phyloP scores from a whole-genome alignment of 2,329 filamentous ascomycete genomes.

The Trichothecium sympodiale region DNA sequence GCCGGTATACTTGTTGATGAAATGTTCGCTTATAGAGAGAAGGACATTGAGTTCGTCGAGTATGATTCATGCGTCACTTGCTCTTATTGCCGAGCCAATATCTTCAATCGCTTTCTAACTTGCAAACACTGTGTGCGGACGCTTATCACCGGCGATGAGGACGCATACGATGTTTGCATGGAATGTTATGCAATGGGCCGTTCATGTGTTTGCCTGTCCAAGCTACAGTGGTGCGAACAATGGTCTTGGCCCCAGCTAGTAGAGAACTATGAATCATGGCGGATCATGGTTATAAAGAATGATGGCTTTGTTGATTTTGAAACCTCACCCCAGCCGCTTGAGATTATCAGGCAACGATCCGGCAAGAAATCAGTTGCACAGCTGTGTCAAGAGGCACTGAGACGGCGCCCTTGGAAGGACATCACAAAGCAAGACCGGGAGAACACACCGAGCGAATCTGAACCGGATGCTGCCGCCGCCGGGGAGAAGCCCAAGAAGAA shows the following conservation, averaged over 20 bases:
- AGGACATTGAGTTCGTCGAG: constrained; percentile 60
- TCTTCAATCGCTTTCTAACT: constrained; percentile 93
- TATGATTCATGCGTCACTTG: constrained; percentile 92
- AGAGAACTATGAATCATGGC: constrained; percentile 73
- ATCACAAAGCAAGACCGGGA: constrained; percentile 49
- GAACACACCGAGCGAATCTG: constrained; percentile 36
- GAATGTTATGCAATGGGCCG: constrained; percentile 97
- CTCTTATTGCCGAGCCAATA: constrained; percentile 90
- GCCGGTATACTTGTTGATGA: constrained; percentile 74
- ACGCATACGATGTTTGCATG: constrained; percentile 95
- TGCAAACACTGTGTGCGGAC: constrained; percentile 72
- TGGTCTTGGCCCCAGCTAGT: constrained; percentile 74
- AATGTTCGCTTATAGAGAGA: constrained; percentile 66
- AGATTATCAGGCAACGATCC: constrained; percentile 54
- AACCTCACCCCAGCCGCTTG: constrained; percentile 57
- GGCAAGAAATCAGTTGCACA: constrained; percentile 76
- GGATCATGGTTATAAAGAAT: constrained; percentile 63
- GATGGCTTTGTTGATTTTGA: constrained; percentile 56
- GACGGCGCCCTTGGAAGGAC: constrained; percentile 70
- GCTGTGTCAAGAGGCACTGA: constrained; percentile 86
- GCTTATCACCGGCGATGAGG: constrained; percentile 56
- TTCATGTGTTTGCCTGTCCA: constrained; percentile 80
- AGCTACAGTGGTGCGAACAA: constrained; percentile 84
- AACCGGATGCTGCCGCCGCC: constrained; percentile 53
- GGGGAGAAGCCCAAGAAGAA: constrained; percentile 50